Evolutionary conservation across 768 basidiomycete genomes (phyloP).

Genomic region (Lepiota venenata): DNA sequence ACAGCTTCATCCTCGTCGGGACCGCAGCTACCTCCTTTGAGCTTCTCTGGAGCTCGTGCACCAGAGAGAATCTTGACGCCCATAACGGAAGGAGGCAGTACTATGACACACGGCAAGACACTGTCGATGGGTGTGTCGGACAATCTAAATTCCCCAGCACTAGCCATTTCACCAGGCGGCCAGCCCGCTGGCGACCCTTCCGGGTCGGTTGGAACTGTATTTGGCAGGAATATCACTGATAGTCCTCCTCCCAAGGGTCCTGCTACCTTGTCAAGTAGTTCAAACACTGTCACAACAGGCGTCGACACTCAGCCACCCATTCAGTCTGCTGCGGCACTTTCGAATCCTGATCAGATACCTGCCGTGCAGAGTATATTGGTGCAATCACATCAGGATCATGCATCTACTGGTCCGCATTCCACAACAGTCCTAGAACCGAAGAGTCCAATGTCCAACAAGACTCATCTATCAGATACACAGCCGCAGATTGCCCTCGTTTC

Average conservation of each 20-base stretch:
- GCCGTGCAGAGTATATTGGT: neutral
- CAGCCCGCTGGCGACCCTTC: neutral
- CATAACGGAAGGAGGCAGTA: slow-evolving; percentile 54
- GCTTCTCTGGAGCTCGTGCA: slow-evolving; percentile 31
- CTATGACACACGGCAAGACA: slow-evolving; percentile 23
- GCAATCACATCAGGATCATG: neutral
- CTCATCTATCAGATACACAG: neutral
- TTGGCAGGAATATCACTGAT: slow-evolving; percentile 16
- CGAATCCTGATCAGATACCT: neutral
- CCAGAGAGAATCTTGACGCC: slow-evolving; percentile 49
- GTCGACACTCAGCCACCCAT: slow-evolving; percentile 1
- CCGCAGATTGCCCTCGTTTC: neutral
- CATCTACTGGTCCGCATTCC: slow-evolving; percentile 1
- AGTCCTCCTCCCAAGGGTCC: slow-evolving; percentile 18
- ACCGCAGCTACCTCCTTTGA: slow-evolving; percentile 61
- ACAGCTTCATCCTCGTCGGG: slow-evolving; percentile 20
- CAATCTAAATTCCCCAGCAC: slow-evolving; percentile 8
- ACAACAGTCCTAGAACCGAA: too few relatives aligned
- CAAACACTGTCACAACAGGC: neutral
- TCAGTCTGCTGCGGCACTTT: slow-evolving; percentile 3
- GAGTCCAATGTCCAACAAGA: too few relatives aligned
- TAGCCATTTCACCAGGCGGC: neutral
- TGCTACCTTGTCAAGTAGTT: neutral
- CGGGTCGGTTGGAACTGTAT: slow-evolving; percentile 6
- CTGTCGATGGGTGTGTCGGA: slow-evolving; percentile 21